Base-by-base conservation (phyloP, 2,329 filamentous ascomycete species). In the Stromatinia cepivora region DNA sequence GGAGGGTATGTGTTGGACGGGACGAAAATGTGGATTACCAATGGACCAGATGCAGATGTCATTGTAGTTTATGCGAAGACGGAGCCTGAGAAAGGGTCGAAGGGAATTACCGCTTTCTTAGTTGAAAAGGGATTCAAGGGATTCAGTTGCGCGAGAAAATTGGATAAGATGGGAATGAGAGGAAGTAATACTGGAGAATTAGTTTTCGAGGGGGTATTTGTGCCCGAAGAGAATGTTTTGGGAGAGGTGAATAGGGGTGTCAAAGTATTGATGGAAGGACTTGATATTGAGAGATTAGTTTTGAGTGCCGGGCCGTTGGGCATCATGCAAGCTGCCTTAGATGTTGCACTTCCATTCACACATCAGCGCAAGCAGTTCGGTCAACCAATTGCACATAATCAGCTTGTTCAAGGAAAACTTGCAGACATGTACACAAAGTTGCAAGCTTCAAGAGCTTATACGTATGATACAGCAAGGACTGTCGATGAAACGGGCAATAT, bases 21-120 rank as follows among this genome's bases (percentile, higher is more conserved):
- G 2, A 76, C 76, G 0, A 77, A 99, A 85, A 97, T 98, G 94
- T 99, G 94, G 94, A 99, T 99, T 79, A 99, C 94, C 72, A 99
- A 99, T 81, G 92, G 94, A 6, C 94, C 94, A 0, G 94, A 98
- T 78, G 95, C 95, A n/a, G 87, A 97, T 79, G 85, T 91, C 54
- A 89, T 98, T 68, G 88, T 99, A 67, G 93, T 99, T n/a, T 99
- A 99, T 80, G 94, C 94, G 67, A 98, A 98, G 84, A 97, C 94
- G 0, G 86, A 90, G 70, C 94, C 94, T 0, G 86, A 90, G 17
- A 89, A 87, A 71, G 93, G 84, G 1, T 92, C 90, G 73, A 97
- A 94, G 81, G 95, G 95, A 69, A 97, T 99, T 79, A 97, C 94
- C 0, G 94, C 94, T 10, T 97, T 98, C 82, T 85, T 99, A 46